Conservation (phyloP, 805 yeast species). For the Clavispora carvajalis region DNA sequence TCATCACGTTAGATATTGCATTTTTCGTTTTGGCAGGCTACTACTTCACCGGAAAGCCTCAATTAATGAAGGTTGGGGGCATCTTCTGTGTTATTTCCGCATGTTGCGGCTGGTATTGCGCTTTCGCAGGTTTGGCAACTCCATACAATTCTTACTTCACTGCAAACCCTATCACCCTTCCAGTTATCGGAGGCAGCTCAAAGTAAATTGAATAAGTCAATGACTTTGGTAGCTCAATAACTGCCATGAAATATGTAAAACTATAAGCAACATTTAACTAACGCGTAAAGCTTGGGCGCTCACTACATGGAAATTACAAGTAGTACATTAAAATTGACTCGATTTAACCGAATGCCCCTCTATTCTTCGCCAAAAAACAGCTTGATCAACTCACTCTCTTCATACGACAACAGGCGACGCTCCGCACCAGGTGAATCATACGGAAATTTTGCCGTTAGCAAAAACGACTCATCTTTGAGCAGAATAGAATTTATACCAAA, state of each 20-base stretch:
- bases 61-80: conserved; percentile 13
- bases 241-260: too few species aligned
- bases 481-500: conserved; percentile 6
- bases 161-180: conserved; percentile 10
- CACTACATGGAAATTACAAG: too few species aligned
- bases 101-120: conserved; percentile 15
- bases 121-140: conserved; percentile 16
- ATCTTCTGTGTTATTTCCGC: conserved; percentile 12
- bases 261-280: too few species aligned
- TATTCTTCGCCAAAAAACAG: conserved; percentile 3
- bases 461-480: conserved; percentile 5
- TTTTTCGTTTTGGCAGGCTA: conserved; percentile 50
- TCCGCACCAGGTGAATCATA: conserved; percentile 10
- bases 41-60: conserved; percentile 34
- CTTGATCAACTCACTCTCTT: conserved; percentile 11
- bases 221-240: too few species aligned
- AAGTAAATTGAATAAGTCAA: too few species aligned
- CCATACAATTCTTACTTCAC: conserved; percentile 11
- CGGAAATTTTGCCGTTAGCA: conserved; percentile 13
- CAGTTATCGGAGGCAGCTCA: conserved; percentile 6
- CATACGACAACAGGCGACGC: conserved; percentile 10
- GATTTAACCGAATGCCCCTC: too few species aligned
- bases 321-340: too few species aligned
- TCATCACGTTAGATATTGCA: conserved; percentile 49
- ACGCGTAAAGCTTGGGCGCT: too few species aligned